Base-by-base conservation (phyloP, 116 monocot species). In the Phalaenopsis hybrid region DNA sequence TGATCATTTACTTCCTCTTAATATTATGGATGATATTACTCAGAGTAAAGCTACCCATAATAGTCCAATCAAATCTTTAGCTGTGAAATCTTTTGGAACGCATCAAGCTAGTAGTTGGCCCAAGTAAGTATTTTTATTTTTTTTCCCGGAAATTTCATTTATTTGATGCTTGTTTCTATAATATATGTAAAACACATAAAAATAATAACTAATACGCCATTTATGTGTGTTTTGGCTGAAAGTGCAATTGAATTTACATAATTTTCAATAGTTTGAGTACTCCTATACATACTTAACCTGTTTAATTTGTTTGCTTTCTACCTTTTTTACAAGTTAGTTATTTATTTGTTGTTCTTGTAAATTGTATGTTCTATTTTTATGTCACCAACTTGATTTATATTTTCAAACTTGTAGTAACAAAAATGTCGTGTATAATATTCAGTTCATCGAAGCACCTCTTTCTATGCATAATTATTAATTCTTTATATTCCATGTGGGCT, bases 1-100 rank as follows among this genome's bases (percentile, higher is more conserved):
- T 52, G 85, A 77, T 34, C 79, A 85, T 78, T 83, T 91, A 28
- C 89, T 92, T 80, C 82, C 91, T 11, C 82, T 84, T 81, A 75
- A 84, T 85, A n/a, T 88, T 7, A 73, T 86, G 48, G 88, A 86
- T 55, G 89, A 85, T 52, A 51, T 81, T 81, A 51, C 59, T 76
- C 78, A 41, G 79, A 87, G 55, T 80, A 81, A 89, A 3, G 55
- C 50, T 45, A 78, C 23, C 45, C 81, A 79, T 78, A 79, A 77
- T 12, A 81, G 75, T 83, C 68, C 23, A 65, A 81, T 75, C 15
- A 84, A 74, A 72, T 83, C 82, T 79, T 84, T 74, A 45, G 58
- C 77, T 59, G 67, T 70, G 57, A 73, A 85, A 65, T 78, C 86
- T 61, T 78, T 90, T 85, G 91, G 82, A 41, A 46, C 82, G 33